A percentile compares a stretch with the other conserved stretches of the same genome.
Evolutionary conservation across 139 green algal genomes (phyloP).

Genomic region (Pedinophyceae sp.): DNA sequence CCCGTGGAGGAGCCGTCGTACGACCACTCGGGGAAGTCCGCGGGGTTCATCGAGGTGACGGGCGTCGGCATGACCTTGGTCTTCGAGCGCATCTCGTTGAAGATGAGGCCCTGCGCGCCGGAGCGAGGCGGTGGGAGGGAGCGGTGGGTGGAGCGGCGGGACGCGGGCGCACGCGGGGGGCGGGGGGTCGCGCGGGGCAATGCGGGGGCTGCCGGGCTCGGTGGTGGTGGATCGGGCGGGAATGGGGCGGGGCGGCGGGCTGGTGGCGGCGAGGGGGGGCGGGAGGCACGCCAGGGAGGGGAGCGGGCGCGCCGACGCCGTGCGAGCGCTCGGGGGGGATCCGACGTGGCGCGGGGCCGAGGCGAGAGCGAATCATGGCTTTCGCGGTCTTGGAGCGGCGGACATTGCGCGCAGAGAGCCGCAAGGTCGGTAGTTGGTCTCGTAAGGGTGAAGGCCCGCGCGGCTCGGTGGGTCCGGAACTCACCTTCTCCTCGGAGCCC

Average conservation of each 20-base stretch:
- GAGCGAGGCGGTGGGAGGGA: background rate
- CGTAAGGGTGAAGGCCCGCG: background rate
- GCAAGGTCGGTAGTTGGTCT: background rate
- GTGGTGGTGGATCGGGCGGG: no score
- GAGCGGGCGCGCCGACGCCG: background rate
- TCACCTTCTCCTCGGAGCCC: conserved; percentile 23
- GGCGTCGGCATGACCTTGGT: conserved; percentile 71
- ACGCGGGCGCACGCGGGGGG: no score
- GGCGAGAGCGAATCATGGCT: background rate
- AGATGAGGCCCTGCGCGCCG: conserved; percentile 47
- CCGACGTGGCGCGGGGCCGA: background rate
- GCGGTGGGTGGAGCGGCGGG: no score
- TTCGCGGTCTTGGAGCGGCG: background rate
- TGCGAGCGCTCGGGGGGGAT: no score
- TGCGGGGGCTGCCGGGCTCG: no score
- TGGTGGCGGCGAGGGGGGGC: background rate
- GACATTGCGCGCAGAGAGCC: background rate
- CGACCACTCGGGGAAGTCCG: conserved; percentile 72
- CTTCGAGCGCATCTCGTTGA: conserved; percentile 90
- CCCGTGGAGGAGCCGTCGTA: conserved; percentile 65
- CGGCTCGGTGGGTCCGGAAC: background rate
- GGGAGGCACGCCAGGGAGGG: background rate
- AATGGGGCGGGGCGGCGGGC: background rate
- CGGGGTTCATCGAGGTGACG: conserved; percentile 35
- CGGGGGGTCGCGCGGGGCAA: no score